Base-by-base conservation (phyloP, 257 asterid species). In the Thymus mandschuricus region DNA sequence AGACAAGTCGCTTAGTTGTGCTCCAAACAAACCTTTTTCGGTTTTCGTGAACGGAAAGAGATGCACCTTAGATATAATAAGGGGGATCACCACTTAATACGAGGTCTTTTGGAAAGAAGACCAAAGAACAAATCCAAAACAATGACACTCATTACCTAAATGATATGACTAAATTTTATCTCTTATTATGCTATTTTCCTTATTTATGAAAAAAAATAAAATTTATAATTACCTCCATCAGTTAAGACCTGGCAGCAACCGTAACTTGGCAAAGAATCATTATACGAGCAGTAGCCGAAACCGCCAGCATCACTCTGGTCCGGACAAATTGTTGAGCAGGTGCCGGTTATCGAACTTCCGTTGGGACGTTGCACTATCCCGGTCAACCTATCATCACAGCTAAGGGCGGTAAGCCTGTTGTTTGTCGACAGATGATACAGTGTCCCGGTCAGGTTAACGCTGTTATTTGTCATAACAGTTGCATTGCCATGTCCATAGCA, bases 241-340 rank as follows among this genome's bases (percentile, higher is more conserved):
- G 56, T 55, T 6, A 15, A 6, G 31, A 54, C 4, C 30, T 5
- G 65, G 65, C 73, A 68, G 11, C 73, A 68, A 5, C 73, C 73
- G 4, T 41, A 34, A 34, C 55, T 54, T 11, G 35, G 38, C 9
- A 44, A 40, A 1, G 15, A 29, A 9, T 1, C 21, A 30, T 10
- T 10, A 10, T 29, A 3, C 12, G 41, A n/a, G 41, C 64, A 58
- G 41, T 9, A 40, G 29, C 69, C 55, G 56, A 43, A 6, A 6
- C 43, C 56, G 33, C 13, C 28, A 11, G 2, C 0, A 62, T 15
- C 51, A 45, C 5, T 10, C 34, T 0, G 1, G 40, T 43, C 9
- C 10, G n/a, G 0, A 54, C 73, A 68, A 4, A 30, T 5, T 1
- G 73, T 13, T 8, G 44, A 2, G 41, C 73, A 68, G 2, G 65